Conservation (phyloP, 345 rosid species). For the Punica granatum region DNA sequence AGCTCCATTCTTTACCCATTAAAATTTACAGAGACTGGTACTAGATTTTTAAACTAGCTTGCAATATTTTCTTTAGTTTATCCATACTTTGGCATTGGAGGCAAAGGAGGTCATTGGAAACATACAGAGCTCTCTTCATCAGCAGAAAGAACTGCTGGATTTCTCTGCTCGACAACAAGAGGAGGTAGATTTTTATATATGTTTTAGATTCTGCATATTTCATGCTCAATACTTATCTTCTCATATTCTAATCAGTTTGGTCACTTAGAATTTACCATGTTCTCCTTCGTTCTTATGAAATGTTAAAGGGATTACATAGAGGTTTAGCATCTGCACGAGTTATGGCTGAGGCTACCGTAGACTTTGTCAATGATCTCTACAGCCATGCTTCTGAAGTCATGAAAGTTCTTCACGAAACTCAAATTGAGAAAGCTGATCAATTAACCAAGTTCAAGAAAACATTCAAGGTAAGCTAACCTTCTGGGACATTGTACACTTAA, state of each 20-base stretch:
- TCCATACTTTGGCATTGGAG: slow-evolving; percentile 36
- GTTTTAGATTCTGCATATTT: too few species aligned
- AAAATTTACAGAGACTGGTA: neutral
- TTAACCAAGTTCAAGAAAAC: slow-evolving; percentile 48
- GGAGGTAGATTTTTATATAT: slow-evolving; percentile 30
- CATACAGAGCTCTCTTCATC: slow-evolving; percentile 47
- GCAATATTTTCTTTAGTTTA: slow-evolving; percentile 36
- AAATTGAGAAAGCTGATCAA: slow-evolving; percentile 36
- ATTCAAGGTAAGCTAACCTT: slow-evolving; percentile 41
- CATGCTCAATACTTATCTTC: too few species aligned
- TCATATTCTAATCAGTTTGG: neutral
- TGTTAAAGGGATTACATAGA: slow-evolving; percentile 43
- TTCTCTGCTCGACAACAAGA: slow-evolving; percentile 58
- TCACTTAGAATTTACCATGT: neutral
- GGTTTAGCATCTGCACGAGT: slow-evolving; percentile 51
- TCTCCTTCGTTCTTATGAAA: neutral
- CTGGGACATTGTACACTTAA: neutral
- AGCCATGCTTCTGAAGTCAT: slow-evolving; percentile 44
- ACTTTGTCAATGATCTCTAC: slow-evolving; percentile 47
- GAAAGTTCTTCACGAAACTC: slow-evolving; percentile 42
- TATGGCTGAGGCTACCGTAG: slow-evolving; percentile 51
- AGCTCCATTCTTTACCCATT: neutral
- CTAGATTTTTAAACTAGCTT: neutral
- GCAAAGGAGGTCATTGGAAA: slow-evolving; percentile 46
- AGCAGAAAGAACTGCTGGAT: slow-evolving; percentile 52